phyloP scores from a whole-genome alignment of 73 alveolate genomes.

The Stentor roeselii region DNA sequence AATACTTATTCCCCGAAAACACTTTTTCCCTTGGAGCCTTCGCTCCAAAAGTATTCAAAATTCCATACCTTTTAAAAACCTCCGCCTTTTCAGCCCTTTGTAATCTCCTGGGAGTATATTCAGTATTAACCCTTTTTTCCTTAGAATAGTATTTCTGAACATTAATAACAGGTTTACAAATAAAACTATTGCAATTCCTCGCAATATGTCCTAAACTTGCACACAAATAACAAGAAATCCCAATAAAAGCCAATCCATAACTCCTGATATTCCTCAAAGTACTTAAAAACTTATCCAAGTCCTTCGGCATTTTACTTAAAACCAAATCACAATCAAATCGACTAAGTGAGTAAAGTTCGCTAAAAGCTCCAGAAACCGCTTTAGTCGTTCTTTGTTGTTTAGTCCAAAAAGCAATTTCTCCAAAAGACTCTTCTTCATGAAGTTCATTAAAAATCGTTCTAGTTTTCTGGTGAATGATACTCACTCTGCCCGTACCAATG shows the following conservation, averaged over 20 bases:
- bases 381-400: neutral
- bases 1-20: neutral
- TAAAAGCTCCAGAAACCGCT: neutral
- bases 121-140: neutral
- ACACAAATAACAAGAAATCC: neutral
- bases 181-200: neutral
- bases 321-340: neutral
- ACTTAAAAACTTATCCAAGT: neutral
- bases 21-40: neutral
- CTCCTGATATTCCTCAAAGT: neutral
- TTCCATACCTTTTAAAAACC: neutral
- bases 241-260: neutral
- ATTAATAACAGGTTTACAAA: neutral
- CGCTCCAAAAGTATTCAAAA: neutral
- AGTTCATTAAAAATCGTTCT: neutral
- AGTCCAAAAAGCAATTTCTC: neutral
- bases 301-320: neutral
- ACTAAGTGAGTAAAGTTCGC: neutral
- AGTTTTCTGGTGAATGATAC: neutral
- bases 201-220: conserved; percentile 15
- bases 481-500: neutral
- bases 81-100: neutral
- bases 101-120: neutral
- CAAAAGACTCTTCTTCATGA: neutral
- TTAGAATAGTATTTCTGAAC: neutral